Evolutionary conservation across 345 rosid species (phyloP), one percentile per base, ranked within the genome.

Genomic region (Boechera retrofracta): DNA sequence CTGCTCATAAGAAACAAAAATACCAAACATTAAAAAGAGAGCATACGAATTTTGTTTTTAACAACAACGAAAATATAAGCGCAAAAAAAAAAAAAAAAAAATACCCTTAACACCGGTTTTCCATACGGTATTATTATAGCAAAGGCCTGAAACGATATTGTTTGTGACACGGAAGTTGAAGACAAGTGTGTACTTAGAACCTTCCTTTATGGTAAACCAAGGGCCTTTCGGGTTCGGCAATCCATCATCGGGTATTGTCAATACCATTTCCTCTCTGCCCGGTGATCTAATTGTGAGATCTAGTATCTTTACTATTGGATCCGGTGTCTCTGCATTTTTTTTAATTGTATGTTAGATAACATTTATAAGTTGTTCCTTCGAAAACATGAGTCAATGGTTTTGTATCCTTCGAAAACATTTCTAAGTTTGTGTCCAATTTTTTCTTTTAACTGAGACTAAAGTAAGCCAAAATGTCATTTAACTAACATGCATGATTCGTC

Each of bases 191-290:
- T 95, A 92, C 35, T 73, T 87, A 63, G 89, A 85, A 28, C 97
- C 98, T 86, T 95, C 99, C 69, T 92, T 92, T 77, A 95, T 73
- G 28, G 99, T 91, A 73, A 95, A 95, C 99, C 99, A 95, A 15
- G 71, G 72, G 1, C 99, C 97, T 58, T 86, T 82, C 0, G 35
- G 89, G 87, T 12, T 87, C 77, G 81, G 81, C 26, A 78, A 51
- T 8, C 98, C 98, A 32, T 81, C 80, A 55, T 84, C 88, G 0
- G 96, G 93, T 76, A 92, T 78, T 4, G 74, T 61, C 45, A 95
- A 86, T 10, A 88, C 82, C 42, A 92, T 91, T 52, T 91, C 98
- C 2, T 87, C 81, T 84, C 97, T 86, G 24, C 84, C 94, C 0
- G 90, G 87, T 8, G 97, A 88, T 32, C 83, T 76, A 39, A 94